Evolutionary conservation across 805 yeast genomes (phyloP), one percentile per base, ranked within the genome.

Genomic region (Priceomyces carsonii): DNA sequence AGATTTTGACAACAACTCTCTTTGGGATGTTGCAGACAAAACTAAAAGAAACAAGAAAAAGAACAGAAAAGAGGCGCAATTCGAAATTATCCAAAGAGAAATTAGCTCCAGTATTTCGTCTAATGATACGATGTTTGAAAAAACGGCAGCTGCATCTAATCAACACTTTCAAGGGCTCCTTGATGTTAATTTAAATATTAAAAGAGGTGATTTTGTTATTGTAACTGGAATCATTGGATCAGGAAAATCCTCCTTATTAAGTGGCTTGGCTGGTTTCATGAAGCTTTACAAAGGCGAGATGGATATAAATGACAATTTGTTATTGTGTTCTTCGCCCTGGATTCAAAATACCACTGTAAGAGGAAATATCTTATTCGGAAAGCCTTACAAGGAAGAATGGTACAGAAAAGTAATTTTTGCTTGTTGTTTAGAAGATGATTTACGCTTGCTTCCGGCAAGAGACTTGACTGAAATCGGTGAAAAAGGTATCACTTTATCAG

Each of bases 391-490:
- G 37, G 45, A 49, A 2, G 41, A 28, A 0, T 48, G 43, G 21
- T 68, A 68, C 44, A 44, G 44, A 5, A 45, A 48, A 30, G 57
- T 64, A 7, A 31, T 68, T 6, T 35, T 46, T 28, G 69, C 72
- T 5, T 68, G 73, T 53, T 63, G 65, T 26, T 60, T 68, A 39
- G 61, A 59, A 26, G 68, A 62, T 9, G 73, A 67, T 47, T 47
- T 68, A 43, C 42, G 37, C 7, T 40, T 38, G 17, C 54, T 68
- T 33, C 65, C 67, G 4, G 63, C 62, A 22, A 55, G 61, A 9
- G 73, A 68, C 45, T 37, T 47, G 29, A 67, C 73, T 13, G 73
- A 68, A 47, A 63, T 68, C 36, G 73, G 73, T 34, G 73, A 68
- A 48, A 55, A 69, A 39, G 73, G 73, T 36, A 55, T 67, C 33